Conservation (phyloP, 139 green algal species). For the Chlamydomonas incerta region DNA sequence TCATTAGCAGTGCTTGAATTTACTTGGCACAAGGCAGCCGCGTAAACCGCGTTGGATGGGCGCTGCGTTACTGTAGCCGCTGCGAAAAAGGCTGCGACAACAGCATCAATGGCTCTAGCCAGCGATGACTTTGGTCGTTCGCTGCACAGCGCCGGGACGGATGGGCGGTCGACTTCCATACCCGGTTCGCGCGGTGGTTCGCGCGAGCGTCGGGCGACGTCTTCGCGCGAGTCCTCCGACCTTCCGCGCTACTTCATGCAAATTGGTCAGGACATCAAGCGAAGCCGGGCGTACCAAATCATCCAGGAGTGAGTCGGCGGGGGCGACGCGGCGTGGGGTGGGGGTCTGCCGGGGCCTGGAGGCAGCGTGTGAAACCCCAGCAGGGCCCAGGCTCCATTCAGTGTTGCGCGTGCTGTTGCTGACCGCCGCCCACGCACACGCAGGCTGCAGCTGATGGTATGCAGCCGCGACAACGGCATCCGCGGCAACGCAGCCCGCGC, state of each 20-base stretch:
- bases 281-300: slow-evolving; percentile 7
- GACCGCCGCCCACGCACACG: neutral
- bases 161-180: neutral
- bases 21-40: no score
- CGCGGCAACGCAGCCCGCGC: slow-evolving; percentile 11
- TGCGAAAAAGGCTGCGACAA: no score
- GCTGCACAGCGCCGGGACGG: slow-evolving; percentile 3
- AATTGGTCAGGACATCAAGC: slow-evolving; percentile 19
- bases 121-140: no score
- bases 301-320: slow-evolving; percentile 29
- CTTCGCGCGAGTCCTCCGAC: neutral
- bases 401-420: neutral
- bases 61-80: no score
- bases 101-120: no score
- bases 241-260: slow-evolving; percentile 33
- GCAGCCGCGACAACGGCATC: slow-evolving; percentile 24
- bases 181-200: neutral
- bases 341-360: no score
- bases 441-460: slow-evolving; percentile 40
- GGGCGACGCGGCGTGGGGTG: neutral
- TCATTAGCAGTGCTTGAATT: no score
- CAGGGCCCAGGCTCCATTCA: neutral
- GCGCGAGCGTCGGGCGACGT: neutral
- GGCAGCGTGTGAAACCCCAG: no score
- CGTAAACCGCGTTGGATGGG: no score